Conservation (phyloP, 164 flowering plant species). For the Aristolochia californica region DNA sequence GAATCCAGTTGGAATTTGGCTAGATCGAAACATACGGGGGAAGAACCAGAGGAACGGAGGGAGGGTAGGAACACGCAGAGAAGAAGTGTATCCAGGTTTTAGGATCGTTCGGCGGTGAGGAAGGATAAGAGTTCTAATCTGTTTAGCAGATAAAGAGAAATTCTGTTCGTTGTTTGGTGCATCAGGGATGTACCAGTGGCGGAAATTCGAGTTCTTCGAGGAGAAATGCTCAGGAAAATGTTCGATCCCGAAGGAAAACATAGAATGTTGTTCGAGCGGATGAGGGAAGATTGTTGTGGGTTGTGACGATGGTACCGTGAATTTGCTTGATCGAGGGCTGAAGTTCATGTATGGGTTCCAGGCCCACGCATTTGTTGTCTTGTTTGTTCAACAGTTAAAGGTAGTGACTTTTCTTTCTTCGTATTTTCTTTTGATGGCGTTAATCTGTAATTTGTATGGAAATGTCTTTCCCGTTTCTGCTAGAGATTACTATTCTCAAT, state of each 20-base stretch:
- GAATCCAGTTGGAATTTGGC: too few species aligned
- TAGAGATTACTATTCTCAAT: background rate
- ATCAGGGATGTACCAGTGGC: slow-evolving; percentile 75
- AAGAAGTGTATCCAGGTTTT: too few species aligned
- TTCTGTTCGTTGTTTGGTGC: background rate
- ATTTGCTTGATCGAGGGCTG: slow-evolving; percentile 81
- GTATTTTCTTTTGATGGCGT: background rate
- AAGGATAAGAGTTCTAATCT: too few species aligned
- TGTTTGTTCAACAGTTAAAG: slow-evolving; percentile 91
- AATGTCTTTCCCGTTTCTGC: too few species aligned
- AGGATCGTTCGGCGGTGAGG: too few species aligned
- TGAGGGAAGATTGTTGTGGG: slow-evolving; percentile 78
- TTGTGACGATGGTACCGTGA: slow-evolving; percentile 62
- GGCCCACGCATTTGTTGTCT: slow-evolving; percentile 74
- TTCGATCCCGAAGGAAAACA: slow-evolving; percentile 52
- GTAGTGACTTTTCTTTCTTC: slow-evolving; percentile 17
- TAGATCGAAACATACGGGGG: too few species aligned
- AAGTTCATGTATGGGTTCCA: slow-evolving; percentile 63
- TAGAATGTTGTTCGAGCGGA: slow-evolving; percentile 77
- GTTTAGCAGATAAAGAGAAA: too few species aligned
- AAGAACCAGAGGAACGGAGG: too few species aligned
- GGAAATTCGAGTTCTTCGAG: slow-evolving; percentile 97
- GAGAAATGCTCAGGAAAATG: slow-evolving; percentile 59
- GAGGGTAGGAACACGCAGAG: too few species aligned
- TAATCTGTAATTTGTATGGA: too few species aligned